Base-by-base conservation (phyloP, 148 eudicot genomes). In the Fagopyrum homotropicum region DNA sequence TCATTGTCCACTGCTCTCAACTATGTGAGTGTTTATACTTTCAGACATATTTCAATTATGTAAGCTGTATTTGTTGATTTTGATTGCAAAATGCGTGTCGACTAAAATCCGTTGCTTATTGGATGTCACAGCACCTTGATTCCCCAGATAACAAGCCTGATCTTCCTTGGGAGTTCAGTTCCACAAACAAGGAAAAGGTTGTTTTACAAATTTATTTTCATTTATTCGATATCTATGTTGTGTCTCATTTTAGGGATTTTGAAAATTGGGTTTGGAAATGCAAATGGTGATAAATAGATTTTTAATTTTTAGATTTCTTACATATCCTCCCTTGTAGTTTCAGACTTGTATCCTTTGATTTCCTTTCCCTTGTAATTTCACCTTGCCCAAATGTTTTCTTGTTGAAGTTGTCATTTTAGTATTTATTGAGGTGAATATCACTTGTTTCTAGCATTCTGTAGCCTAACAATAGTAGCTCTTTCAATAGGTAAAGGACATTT, bases 1-100 rank as follows among this genome's bases (percentile, higher is more conserved):
- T 86, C 93, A 0, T 80, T 94, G 56, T 91, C 98, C 60, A 88
- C 96, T 71, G 98, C 98, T 48, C 83, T 94, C 72, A 94, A 94
- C 79, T 94, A 90, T 61, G 98, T 93, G 84, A 91, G 98, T 80
- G 81, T 44, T 57, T 8, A 48, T 29, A 55, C 17, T 70, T 55
- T 45, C 9, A 14, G 73, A 22, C 45, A 64, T 35, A 16, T 40
- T 64, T 64, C 17, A 40, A 40, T 0, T 64, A 9, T 69, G 26
- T 71, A 7, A 44, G 59, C 17, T 9, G 22, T 45, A 43, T 55
- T 59, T 54, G 64, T 57, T 55, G 69, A 56, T 56, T 55, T 43
- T 43, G 47, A n/a, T 46, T 74, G 19, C 40, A 19, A 66, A 71
- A 72, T 72, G 74, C 47, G 5, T 72, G 11, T 30, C 15, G 15